Percentiles rank a stretch among this genome's conserved stretches.
phyloP scores from a whole-genome alignment of 306 rosid genomes.

The Castanea mollissima region DNA sequence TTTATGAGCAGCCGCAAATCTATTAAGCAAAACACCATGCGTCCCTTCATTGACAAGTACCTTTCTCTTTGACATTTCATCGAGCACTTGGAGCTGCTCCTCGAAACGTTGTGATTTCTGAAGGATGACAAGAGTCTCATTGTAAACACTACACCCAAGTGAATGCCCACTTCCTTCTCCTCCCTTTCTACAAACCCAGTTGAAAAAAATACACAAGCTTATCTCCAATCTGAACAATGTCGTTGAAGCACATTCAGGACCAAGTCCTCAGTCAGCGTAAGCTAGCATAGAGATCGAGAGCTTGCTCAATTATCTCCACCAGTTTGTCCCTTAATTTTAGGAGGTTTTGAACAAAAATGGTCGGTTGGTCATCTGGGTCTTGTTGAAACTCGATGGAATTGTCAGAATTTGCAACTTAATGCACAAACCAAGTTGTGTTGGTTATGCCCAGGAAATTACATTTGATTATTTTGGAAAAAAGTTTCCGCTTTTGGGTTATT shows the following conservation, averaged over 20 bases:
- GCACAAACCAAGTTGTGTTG: constrained; percentile 17
- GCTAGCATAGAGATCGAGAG: constrained; percentile 48
- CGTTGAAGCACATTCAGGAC: constrained; percentile 58
- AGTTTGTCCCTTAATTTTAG: constrained; percentile 61
- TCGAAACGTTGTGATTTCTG: constrained; percentile 55
- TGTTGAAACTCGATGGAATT: not conserved
- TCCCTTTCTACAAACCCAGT: constrained; percentile 50
- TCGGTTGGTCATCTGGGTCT: constrained; percentile 23
- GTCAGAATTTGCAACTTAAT: constrained; percentile 24
- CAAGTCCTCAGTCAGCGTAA: constrained; percentile 37
- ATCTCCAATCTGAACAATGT: constrained; percentile 73
- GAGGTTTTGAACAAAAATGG: constrained; percentile 48
- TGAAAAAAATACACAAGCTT: constrained; percentile 61
- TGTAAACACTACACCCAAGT: constrained; percentile 48
- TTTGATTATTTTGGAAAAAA: not conserved
- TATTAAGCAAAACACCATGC: constrained; percentile 43
- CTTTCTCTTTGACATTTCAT: constrained; percentile 56
- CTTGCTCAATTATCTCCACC: constrained; percentile 42
- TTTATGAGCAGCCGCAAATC: constrained; percentile 61
- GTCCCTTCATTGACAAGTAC: constrained; percentile 45
- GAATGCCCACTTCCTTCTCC: constrained; percentile 7
- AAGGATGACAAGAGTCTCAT: constrained; percentile 57
- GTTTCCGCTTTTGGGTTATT: constrained; percentile 12
- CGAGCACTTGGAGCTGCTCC: constrained; percentile 59
- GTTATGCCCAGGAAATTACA: constrained; percentile 1